Percentiles rank a stretch among this genome's conserved stretches.
Conservation (phyloP, 1,284 basidiomycete genomes). For the Bondarzewia mesenterica region DNA sequence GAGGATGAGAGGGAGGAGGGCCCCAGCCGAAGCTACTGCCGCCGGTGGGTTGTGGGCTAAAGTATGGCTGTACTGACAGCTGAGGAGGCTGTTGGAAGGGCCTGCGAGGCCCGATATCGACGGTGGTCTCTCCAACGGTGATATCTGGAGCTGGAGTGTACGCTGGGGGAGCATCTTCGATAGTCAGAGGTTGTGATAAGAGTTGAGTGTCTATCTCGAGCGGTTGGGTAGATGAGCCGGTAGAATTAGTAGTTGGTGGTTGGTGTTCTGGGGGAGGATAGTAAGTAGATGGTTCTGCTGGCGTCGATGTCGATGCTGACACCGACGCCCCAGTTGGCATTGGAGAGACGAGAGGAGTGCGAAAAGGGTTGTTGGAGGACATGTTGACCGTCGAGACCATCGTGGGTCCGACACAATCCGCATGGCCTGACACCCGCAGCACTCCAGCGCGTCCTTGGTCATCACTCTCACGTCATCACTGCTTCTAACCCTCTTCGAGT, state of each 20-base stretch:
- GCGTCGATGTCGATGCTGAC: background rate
- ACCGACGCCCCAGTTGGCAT: conserved; percentile 16
- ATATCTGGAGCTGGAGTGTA: conserved; percentile 51
- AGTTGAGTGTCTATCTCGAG: background rate
- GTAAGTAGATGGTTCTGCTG: background rate
- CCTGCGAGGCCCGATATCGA: conserved; percentile 52
- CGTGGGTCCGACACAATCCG: too few species aligned
- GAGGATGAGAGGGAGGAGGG: background rate
- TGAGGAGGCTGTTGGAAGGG: conserved; percentile 43
- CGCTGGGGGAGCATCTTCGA: conserved; percentile 43
- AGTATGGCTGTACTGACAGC: background rate
- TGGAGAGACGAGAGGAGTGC: conserved; percentile 18
- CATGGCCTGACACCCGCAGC: too few species aligned
- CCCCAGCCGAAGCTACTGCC: too few species aligned
- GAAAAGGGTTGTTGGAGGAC: conserved; percentile 24
- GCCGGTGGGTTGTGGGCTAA: too few species aligned
- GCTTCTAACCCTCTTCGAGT: background rate
- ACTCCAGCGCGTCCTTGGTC: too few species aligned
- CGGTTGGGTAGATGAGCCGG: background rate
- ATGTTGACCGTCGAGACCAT: background rate
- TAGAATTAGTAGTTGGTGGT: background rate
- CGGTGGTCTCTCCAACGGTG: conserved; percentile 46
- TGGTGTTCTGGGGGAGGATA: background rate
- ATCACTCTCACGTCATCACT: too few species aligned
- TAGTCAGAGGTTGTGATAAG: background rate